phyloP scores from a whole-genome alignment of 129 eudicot species.

The Artemisia argyi region DNA sequence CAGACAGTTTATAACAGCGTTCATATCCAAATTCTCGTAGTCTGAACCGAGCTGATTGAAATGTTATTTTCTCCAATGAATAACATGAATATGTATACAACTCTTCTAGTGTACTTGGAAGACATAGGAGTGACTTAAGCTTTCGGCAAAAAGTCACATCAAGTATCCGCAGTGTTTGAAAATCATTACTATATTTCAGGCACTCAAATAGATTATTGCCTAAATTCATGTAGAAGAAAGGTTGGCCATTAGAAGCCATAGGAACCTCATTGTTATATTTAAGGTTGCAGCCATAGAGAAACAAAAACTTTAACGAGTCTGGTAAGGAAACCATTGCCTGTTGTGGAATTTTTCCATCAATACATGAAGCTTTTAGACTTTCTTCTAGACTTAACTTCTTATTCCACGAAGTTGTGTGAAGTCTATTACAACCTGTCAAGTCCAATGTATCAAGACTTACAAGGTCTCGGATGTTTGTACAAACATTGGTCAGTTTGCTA shows the following conservation, averaged over 20 bases:
- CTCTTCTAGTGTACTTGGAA: constrained; percentile 17
- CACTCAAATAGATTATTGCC: neutral
- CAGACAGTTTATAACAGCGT: neutral
- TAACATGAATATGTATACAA: neutral
- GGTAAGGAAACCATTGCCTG: neutral
- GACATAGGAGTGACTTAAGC: constrained; percentile 1
- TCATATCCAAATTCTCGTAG: neutral
- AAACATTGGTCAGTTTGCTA: constrained; percentile 9
- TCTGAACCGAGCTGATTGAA: constrained; percentile 4
- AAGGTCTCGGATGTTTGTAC: constrained; percentile 20
- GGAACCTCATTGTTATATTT: neutral
- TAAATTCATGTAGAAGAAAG: neutral
- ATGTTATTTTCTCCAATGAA: constrained; percentile 18
- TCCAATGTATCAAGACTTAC: constrained; percentile 15
- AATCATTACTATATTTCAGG: neutral
- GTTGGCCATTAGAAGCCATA: neutral
- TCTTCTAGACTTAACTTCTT: no score
- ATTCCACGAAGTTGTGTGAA: no score
- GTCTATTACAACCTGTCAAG: neutral
- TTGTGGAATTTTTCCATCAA: neutral
- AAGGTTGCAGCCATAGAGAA: neutral
- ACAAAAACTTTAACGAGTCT: neutral
- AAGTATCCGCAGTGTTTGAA: constrained; percentile 12
- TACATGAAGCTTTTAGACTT: neutral
- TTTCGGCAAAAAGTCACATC: neutral